Conservation (phyloP, 352 stramenopile genomes). For the Peronospora farinosa region DNA sequence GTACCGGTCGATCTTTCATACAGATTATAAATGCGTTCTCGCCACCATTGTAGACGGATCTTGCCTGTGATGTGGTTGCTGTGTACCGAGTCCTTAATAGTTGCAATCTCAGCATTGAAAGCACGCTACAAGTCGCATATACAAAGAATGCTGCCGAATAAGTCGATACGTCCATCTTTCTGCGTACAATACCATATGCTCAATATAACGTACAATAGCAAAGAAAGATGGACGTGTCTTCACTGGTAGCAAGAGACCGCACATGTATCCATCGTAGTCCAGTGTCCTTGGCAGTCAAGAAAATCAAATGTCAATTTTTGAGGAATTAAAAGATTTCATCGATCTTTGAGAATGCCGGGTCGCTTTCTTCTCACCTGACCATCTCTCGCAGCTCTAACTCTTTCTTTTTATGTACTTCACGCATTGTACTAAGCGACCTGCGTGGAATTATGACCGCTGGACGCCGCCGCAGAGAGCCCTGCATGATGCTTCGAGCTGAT, state of each 20-base stretch:
- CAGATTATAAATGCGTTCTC: conserved; percentile 71
- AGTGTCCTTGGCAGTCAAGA: conserved; percentile 44
- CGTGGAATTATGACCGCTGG: conserved; percentile 8
- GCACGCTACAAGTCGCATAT: conserved; percentile 47
- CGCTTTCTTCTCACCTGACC: conserved; percentile 29
- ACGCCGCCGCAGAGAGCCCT: conserved; percentile 16
- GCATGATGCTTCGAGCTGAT: conserved; percentile 5
- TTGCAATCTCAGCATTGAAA: conserved; percentile 87
- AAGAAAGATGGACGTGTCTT: conserved; percentile 65
- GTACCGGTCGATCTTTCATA: conserved; percentile 33
- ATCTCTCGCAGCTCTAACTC: conserved; percentile 33
- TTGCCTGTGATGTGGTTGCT: conserved; percentile 82
- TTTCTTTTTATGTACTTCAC: conserved; percentile 23
- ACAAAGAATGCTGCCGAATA: not conserved
- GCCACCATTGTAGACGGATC: conserved; percentile 91
- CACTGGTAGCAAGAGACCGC: conserved; percentile 61
- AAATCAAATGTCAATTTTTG: not conserved
- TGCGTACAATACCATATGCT: not conserved
- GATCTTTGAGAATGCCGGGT: not conserved
- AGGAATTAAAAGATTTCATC: not conserved
- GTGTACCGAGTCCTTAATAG: conserved; percentile 83
- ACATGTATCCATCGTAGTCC: conserved; percentile 83
- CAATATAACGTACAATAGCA: conserved; percentile 49
- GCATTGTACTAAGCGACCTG: conserved; percentile 7
- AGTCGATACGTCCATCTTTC: not conserved